A percentile compares a stretch with the other conserved stretches of the same genome.
Conservation (phyloP, 2,329 filamentous ascomycete species). For the Colletotrichum echinochloae region DNA sequence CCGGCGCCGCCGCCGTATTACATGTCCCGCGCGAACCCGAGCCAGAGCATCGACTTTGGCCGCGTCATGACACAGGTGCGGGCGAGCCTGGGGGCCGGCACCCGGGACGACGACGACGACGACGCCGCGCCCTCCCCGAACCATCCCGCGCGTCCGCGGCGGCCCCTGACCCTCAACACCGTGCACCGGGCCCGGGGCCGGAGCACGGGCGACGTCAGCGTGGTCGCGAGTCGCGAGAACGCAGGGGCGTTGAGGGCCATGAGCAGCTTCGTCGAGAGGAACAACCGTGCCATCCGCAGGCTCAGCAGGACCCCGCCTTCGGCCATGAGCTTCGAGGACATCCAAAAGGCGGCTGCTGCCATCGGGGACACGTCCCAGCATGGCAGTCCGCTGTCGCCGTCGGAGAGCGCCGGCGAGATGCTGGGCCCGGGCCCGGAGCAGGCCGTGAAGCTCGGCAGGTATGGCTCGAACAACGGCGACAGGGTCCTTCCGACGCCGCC, state of each 20-base stretch:
- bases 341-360: conserved; percentile 45
- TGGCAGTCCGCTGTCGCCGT: conserved; percentile 11
- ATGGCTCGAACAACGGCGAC: conserved; percentile 16
- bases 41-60: conserved; percentile 58
- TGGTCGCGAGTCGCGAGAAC: conserved; percentile 56
- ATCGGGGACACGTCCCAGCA: conserved; percentile 41
- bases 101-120: conserved; percentile 39
- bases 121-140: conserved; percentile 32
- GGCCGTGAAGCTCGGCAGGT: background rate
- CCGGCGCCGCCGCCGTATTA: conserved; percentile 47
- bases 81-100: conserved; percentile 47
- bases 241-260: conserved; percentile 58
- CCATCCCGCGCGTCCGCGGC: conserved; percentile 42
- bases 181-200: conserved; percentile 55
- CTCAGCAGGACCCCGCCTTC: conserved; percentile 54
- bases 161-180: conserved; percentile 53
- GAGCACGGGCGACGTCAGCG: conserved; percentile 50
- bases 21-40: conserved; percentile 43
- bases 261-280: conserved; percentile 57
- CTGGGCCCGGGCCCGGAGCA: background rate
- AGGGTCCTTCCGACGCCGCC: conserved; percentile 47
- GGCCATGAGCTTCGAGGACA: conserved; percentile 48
- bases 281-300: conserved; percentile 56
- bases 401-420: conserved; percentile 19
- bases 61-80: conserved; percentile 58